A percentile compares a stretch with the other conserved stretches of the same genome.
These are phyloP conservation scores for Dalbergia cochinchinensis DNA, from an alignment of 306 rosid genomes.

Conservation along the genomic window DNA sequence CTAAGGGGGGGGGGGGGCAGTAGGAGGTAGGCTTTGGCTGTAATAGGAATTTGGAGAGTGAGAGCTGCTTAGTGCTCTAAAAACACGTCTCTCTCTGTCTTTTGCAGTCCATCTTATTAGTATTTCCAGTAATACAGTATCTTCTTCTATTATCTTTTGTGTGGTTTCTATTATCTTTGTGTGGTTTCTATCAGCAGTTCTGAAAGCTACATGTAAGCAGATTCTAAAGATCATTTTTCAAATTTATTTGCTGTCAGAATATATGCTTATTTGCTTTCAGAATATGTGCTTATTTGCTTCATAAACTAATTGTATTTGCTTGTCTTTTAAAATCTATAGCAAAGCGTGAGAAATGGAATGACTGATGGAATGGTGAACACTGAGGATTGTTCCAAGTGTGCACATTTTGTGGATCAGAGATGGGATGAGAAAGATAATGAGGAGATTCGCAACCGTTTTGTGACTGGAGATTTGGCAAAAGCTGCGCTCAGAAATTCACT, in stretches of 20 bases:
- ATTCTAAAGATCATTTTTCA: neutral
- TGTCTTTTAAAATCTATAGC: slow-evolving; percentile 40
- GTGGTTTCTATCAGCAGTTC: too few species aligned
- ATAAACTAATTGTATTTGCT: slow-evolving; percentile 39
- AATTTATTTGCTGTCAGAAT: slow-evolving; percentile 16
- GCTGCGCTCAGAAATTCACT: slow-evolving; percentile 73
- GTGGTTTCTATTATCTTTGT: too few species aligned
- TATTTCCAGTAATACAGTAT: too few species aligned
- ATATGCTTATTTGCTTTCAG: slow-evolving; percentile 14
- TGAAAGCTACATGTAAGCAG: slow-evolving; percentile 13
- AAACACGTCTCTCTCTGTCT: too few species aligned
- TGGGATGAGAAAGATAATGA: slow-evolving; percentile 64
- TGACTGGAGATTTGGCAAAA: slow-evolving; percentile 90
- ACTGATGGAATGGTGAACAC: slow-evolving; percentile 59
- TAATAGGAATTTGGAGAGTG: too few species aligned
- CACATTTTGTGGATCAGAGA: slow-evolving; percentile 50
- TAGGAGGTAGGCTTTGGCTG: too few species aligned
- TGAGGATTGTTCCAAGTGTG: slow-evolving; percentile 86
- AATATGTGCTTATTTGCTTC: slow-evolving; percentile 29
- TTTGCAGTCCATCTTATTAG: too few species aligned
- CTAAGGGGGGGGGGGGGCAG: too few species aligned
- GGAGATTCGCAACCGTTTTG: slow-evolving; percentile 80
- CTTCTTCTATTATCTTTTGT: too few species aligned
- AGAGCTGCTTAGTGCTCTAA: too few species aligned
- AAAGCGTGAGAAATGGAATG: slow-evolving; percentile 55